Evolutionary conservation across 148 eudicot genomes (phyloP).

Genomic region (Heliosperma pusillum): DNA sequence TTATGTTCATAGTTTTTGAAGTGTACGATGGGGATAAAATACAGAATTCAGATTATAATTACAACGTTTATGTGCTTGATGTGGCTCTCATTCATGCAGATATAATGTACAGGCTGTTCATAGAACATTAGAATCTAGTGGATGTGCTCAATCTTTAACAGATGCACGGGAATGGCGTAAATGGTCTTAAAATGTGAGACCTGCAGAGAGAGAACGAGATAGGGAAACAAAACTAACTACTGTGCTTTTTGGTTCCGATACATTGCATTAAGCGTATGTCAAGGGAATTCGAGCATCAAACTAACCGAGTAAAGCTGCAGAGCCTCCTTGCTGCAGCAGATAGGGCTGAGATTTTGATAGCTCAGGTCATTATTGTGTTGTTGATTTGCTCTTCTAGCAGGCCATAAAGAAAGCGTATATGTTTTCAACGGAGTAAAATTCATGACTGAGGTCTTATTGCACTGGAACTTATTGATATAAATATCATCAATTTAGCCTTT

Average conservation of each 20-base stretch:
- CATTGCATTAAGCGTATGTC: conserved; percentile 37
- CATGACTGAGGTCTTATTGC: conserved; percentile 99
- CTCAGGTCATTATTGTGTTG: conserved; percentile 5
- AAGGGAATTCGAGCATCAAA: conserved; percentile 88
- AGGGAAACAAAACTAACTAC: conserved; percentile 48
- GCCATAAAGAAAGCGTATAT: conserved; percentile 84
- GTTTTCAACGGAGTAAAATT: conserved; percentile 93
- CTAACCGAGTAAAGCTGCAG: conserved; percentile 88
- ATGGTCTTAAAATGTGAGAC: conserved; percentile 76
- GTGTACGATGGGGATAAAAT: neutral
- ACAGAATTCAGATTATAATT: neutral
- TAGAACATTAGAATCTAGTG: conserved; percentile 39
- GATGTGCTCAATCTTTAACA: conserved; percentile 86
- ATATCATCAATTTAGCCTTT: neutral
- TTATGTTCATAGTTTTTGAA: neutral
- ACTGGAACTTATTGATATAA: conserved; percentile 69
- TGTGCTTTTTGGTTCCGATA: conserved; percentile 38
- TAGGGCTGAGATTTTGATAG: conserved; percentile 79
- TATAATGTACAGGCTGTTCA: conserved; percentile 2
- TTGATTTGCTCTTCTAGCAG: conserved; percentile 31
- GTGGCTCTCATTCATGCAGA: neutral
- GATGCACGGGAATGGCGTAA: conserved; percentile 93
- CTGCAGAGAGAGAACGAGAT: conserved; percentile 72
- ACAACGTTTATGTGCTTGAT: neutral
- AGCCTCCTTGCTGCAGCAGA: conserved; percentile 97